A percentile compares a stretch with the other conserved stretches of the same genome.
Conservation (phyloP, 805 yeast species). For the Saccharomycopsis babjevae region DNA sequence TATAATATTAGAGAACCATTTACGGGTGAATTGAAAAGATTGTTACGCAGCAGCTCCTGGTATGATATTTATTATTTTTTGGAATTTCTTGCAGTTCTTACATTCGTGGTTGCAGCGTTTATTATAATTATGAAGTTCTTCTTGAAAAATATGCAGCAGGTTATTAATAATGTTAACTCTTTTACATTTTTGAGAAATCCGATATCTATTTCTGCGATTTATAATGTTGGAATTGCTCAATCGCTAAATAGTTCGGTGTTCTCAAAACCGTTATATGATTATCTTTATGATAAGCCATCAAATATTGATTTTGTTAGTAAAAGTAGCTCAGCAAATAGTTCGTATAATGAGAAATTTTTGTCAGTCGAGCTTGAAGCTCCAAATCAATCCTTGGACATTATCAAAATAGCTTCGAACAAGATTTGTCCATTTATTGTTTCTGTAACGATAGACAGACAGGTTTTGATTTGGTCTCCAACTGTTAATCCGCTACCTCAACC, state of each 20-base stretch:
- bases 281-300: neutral
- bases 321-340: neutral
- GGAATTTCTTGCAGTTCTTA: conserved; percentile 43
- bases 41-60: neutral
- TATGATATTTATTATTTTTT: conserved; percentile 42
- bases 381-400: conserved; percentile 49
- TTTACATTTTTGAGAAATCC: conserved; percentile 8
- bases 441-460: conserved; percentile 63
- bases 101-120: conserved; percentile 42
- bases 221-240: neutral
- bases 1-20: neutral
- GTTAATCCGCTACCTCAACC: conserved; percentile 37
- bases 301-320: neutral
- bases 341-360: neutral
- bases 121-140: conserved; percentile 34
- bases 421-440: conserved; percentile 56
- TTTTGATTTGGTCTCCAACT: conserved; percentile 67
- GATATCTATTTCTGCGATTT: neutral
- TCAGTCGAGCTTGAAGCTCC: neutral
- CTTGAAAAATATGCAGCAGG: conserved; percentile 19
- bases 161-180: conserved; percentile 10
- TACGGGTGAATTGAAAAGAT: neutral
- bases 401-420: conserved; percentile 47
- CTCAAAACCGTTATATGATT: neutral
- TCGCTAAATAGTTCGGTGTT: neutral